phyloP scores from a whole-genome alignment of 1,139 yeast species.

The Yamadazyma buinensis region DNA sequence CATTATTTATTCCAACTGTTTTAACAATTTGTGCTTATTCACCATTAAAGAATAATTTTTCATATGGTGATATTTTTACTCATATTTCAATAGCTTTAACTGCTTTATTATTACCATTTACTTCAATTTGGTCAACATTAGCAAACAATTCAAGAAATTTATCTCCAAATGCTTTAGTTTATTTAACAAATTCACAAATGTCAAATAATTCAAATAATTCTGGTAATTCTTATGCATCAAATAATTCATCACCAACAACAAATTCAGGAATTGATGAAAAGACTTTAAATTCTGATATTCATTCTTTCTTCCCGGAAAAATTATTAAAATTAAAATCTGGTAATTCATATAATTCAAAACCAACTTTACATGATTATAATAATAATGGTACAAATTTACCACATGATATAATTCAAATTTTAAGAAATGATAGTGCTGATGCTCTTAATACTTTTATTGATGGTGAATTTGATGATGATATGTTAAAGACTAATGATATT shows the following conservation, averaged over 20 bases:
- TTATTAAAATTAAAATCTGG: constrained; percentile 12
- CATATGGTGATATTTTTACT: constrained; percentile 15
- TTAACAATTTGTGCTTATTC: constrained; percentile 53
- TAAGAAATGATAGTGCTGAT: constrained; percentile 8
- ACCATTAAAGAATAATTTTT: constrained; percentile 5
- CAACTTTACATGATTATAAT: too few relatives aligned
- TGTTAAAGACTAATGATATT: not conserved
- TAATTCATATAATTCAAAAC: constrained; percentile 3
- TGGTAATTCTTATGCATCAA: not conserved
- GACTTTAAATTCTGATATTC: constrained; percentile 12
- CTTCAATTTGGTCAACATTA: constrained; percentile 85
- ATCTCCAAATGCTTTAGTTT: constrained; percentile 9
- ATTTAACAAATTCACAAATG: constrained; percentile 6
- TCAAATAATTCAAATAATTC: constrained; percentile 4
- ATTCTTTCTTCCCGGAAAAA: constrained; percentile 19
- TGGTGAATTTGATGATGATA: too few relatives aligned
- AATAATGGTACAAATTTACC: constrained; percentile 6
- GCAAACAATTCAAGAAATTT: constrained; percentile 35
- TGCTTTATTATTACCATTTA: constrained; percentile 71
- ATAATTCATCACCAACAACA: constrained; percentile 2
- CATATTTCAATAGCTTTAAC: constrained; percentile 28
- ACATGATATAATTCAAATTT: constrained; percentile 12
- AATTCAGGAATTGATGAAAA: constrained; percentile 13
- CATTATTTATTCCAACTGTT: constrained; percentile 73
- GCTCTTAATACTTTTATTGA: too few relatives aligned